These are phyloP conservation scores for Yamadazyma songkhlaensis DNA, from an alignment of 1,139 yeast genomes.

Conservation along the genomic window DNA sequence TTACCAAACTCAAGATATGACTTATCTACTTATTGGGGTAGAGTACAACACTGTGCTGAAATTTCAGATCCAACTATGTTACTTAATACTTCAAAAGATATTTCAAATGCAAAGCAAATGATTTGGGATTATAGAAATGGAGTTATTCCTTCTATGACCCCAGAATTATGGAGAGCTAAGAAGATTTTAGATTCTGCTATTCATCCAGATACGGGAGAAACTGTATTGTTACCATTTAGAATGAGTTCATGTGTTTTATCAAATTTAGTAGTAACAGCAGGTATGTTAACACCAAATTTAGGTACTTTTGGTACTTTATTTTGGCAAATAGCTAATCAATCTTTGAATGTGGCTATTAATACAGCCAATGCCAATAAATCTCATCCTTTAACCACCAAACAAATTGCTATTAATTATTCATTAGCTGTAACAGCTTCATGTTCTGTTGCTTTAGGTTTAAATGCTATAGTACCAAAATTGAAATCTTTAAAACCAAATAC, in stretches of 20 bases:
- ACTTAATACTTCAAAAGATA: constrained; percentile 62
- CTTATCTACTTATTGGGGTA: constrained; percentile 80
- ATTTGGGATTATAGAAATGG: constrained; percentile 77
- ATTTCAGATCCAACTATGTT: constrained; percentile 92
- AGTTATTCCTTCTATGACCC: constrained; percentile 57
- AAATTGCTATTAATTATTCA: constrained; percentile 72
- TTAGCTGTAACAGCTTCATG: constrained; percentile 94
- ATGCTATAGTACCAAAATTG: constrained; percentile 80
- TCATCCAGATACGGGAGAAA: constrained; percentile 95
- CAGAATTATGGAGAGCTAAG: constrained; percentile 89
- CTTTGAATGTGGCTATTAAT: constrained; percentile 92
- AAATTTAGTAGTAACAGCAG: constrained; percentile 90
- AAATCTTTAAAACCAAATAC: constrained; percentile 67
- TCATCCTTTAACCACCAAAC: constrained; percentile 79
- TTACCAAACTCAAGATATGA: constrained; percentile 81
- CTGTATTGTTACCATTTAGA: constrained; percentile 87
- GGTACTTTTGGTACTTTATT: constrained; percentile 88
- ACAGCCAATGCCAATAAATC: constrained; percentile 95
- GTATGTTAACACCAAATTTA: constrained; percentile 93
- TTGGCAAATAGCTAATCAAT: constrained; percentile 98
- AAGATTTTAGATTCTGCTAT: constrained; percentile 80
- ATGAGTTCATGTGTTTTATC: constrained; percentile 96
- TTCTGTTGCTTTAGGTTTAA: constrained; percentile 90
- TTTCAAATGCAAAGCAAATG: constrained; percentile 60
- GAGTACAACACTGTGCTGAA: constrained; percentile 91